These are phyloP conservation scores for Dichotomocladium elegans DNA, from an alignment of 371 early-diverging fungal species.

Conservation along the genomic window DNA sequence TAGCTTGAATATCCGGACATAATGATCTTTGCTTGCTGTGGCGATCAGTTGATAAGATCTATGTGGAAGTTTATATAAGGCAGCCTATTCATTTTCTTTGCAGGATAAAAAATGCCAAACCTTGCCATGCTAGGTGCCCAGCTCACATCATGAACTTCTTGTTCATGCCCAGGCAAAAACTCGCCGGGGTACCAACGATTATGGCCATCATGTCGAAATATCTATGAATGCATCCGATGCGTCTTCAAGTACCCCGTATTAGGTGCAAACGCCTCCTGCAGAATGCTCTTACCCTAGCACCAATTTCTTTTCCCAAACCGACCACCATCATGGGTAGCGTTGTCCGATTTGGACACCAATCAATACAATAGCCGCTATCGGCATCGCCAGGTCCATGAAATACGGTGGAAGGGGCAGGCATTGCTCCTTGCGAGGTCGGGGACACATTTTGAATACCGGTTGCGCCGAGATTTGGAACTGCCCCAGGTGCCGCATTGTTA, in stretches of 20 bases:
- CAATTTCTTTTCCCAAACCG: conserved; percentile 81
- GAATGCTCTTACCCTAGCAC: conserved; percentile 72
- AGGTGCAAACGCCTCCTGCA: not conserved
- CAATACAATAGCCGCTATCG: conserved; percentile 69
- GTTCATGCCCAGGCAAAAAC: conserved; percentile 62
- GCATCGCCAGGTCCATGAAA: conserved; percentile 35
- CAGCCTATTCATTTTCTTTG: no score
- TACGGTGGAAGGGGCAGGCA: not conserved
- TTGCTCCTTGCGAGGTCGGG: conserved; percentile 5
- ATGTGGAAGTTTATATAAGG: no score
- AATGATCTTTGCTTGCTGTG: conserved; percentile 83
- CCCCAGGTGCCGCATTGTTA: not conserved
- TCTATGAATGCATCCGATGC: conserved; percentile 20
- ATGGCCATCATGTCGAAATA: conserved; percentile 57
- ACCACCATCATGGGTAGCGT: conserved; percentile 80
- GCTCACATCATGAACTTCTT: conserved; percentile 74
- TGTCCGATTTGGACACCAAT: conserved; percentile 88
- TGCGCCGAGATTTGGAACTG: no score
- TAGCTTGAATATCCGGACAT: conserved; percentile 83
- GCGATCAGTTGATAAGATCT: conserved; percentile 89
- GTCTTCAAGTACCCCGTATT: not conserved
- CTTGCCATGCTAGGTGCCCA: conserved; percentile 90
- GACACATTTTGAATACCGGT: conserved; percentile 29
- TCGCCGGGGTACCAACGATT: conserved; percentile 70
- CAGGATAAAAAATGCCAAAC: no score